Conservation (phyloP, 371 early-diverging fungal species). For the Saksenaea vasiformis region DNA sequence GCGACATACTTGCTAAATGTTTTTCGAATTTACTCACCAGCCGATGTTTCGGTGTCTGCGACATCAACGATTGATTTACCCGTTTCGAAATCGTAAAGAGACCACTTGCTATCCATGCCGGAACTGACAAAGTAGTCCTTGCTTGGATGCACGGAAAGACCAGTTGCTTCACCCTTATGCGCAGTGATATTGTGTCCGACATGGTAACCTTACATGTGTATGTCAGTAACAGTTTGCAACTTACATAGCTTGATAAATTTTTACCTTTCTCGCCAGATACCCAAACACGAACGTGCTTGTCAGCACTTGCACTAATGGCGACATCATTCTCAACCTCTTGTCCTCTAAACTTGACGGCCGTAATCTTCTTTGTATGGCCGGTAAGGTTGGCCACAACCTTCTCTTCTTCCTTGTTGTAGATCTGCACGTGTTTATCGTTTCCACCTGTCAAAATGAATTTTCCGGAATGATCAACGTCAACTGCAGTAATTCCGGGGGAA, state of each 20-base stretch:
- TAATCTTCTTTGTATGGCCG: conserved; percentile 78
- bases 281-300: conserved; percentile 81
- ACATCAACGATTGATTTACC: conserved; percentile 56
- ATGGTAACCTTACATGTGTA: conserved; percentile 38
- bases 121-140: conserved; percentile 75
- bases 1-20: not conserved
- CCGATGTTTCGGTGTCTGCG: conserved; percentile 30
- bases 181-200: conserved; percentile 57
- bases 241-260: too few relatives aligned
- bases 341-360: conserved; percentile 64
- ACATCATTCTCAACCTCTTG: conserved; percentile 47
- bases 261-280: conserved; percentile 35
- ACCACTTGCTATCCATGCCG: conserved; percentile 78
- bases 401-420: conserved; percentile 61
- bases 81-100: conserved; percentile 69
- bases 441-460: conserved; percentile 77
- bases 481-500: conserved; percentile 66
- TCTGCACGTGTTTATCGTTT: conserved; percentile 72
- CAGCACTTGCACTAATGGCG: conserved; percentile 72
- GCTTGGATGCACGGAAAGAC: conserved; percentile 72
- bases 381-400: conserved; percentile 67
- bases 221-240: not conserved
- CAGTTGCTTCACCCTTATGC: conserved; percentile 68
- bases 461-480: conserved; percentile 64
- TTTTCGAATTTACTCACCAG: conserved; percentile 15